Evolutionary conservation across 2,329 filamentous ascomycete species (phyloP), one percentile per base, ranked within the genome.

Genomic region (Nothophoma quercina): DNA sequence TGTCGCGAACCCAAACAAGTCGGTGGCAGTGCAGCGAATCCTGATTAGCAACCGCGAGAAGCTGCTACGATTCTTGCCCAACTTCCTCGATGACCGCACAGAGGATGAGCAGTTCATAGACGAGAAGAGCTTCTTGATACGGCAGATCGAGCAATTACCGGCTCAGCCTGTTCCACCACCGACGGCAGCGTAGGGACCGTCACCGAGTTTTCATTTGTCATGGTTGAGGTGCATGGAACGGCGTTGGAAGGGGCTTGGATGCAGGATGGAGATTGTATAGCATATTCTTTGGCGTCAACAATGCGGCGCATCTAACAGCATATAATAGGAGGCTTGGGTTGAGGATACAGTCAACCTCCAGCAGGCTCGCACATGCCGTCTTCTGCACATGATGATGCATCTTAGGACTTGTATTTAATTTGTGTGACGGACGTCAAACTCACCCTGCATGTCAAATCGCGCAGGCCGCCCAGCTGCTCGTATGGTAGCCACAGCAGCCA

Each of bases 81-180:
- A 89, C 58, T 99, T 99, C 70, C 82, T 99, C 26, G 93, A 96
- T 69, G 95, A 98, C 69, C 85, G 95, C 48, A 97, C 90, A 25
- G 95, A 99, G 63, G 95, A 99, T 70, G 95, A 98, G 75, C 95
- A 99, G 75, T 99, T 99, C 73, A 95, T 93, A 62, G 95, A 99
- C 70, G 95, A 99, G 81, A 91, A 96, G 71, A 93, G 95, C 65
- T 99, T 98, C 72, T 79, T 99, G 67, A 93, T 99, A 68, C 93
- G 96, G 76, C 93, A 97, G 75, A 98, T 99, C 68, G 82, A 85
- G 62, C 65, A 73, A 42, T 63, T 77, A 26, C 74, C 74, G 7
- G 75, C 57, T 21, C 64, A 65, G 16, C 72, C 72, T 0, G 46
- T 68, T 15, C 59, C 59, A 13, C 64, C 62, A 12, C 62, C 65